Base-by-base conservation (phyloP, 805 yeast species). In the Wickerhamiella nectarea region DNA sequence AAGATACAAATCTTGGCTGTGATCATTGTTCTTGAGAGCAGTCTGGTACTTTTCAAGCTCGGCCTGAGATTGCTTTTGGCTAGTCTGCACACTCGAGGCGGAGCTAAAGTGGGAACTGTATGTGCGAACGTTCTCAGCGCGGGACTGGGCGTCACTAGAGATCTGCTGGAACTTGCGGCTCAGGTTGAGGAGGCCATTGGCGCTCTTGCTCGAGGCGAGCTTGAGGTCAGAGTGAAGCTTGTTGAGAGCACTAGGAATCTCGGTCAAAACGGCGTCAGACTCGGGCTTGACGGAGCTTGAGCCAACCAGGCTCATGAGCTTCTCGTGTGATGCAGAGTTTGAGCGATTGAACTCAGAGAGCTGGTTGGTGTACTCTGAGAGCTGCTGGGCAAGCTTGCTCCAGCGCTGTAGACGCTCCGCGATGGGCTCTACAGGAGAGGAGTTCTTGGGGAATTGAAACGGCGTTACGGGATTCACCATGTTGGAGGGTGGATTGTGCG, bases 321-420 rank as follows among this genome's bases (percentile, higher is more conserved):
- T 26, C 20, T 34, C 38, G 25, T 40, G 26, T 18, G 25, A 15
- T 9, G 38, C 43, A 12, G 25, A n/a, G 25, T 21, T 86, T 89
- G 46, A 83, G 86, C 12, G 81, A 72, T 22, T 25, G 24, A 26
- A 22, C 12, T 39, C 44, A 8, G 84, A 85, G 33, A 76, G 78
- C 55, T 86, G 95, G 49, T 73, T 74, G 48, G 87, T 66, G 56
- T 87, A 87, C 37, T 70, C 74, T n/a, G 82, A 68, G 44, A 87
- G 63, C 26, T 86, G 78, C 49, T 77, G 75, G 46, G 86, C 77
- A 44, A 86, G 73, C 35, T 74, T 71, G 47, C 95, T 69, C 95
- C 95, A 89, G 2, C 91, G 78, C 38, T 77, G 71, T 57, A 87
- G 85, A 48, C 97, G 68, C 20, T 73, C 70, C 1, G 94, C 91